Percentiles rank a stretch among this genome's conserved stretches.
Conservation (phyloP, 495 filamentous ascomycete species). For the Penicillium goetzii region DNA sequence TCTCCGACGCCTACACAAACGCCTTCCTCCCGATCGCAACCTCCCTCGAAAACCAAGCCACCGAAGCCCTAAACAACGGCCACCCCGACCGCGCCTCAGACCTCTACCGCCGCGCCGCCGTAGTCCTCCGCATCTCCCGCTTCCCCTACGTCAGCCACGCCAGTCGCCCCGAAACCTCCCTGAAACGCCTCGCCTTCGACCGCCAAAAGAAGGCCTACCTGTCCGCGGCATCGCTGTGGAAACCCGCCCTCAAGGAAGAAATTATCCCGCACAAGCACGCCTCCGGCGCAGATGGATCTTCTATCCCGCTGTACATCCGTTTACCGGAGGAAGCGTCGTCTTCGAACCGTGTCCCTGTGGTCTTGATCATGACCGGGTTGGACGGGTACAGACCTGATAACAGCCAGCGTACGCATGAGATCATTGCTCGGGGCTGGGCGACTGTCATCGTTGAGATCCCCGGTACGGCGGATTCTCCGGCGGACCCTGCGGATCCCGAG, state of each 20-base stretch:
- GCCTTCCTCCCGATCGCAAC: conserved; percentile 63
- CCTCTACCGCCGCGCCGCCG: conserved; percentile 71
- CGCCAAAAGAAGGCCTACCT: conserved; percentile 67
- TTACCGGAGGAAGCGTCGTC: conserved; percentile 50
- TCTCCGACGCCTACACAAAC: conserved; percentile 63
- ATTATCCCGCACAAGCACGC: conserved; percentile 61
- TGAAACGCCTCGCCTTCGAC: conserved; percentile 67
- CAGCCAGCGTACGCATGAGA: conserved; percentile 70
- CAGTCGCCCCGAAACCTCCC: conserved; percentile 38
- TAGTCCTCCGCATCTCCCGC: conserved; percentile 72
- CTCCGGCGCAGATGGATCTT: conserved; percentile 51
- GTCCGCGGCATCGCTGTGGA: conserved; percentile 61
- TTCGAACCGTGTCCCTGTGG: conserved; percentile 54
- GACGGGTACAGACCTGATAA: conserved; percentile 83
- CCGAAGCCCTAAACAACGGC: conserved; percentile 46
- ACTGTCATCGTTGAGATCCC: conserved; percentile 73
- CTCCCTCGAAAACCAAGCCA: conserved; percentile 53
- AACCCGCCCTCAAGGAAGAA: conserved; percentile 58
- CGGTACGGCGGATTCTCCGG: conserved; percentile 78
- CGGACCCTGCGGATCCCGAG: conserved; percentile 57
- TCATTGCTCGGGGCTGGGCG: conserved; percentile 62
- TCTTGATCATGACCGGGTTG: conserved; percentile 74
- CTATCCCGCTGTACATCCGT: conserved; percentile 68
- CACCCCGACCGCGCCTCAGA: conserved; percentile 56
- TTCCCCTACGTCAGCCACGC: conserved; percentile 67